phyloP scores from a whole-genome alignment of 2,329 filamentous ascomycete genomes.

The Talaromyces funiculosus region DNA sequence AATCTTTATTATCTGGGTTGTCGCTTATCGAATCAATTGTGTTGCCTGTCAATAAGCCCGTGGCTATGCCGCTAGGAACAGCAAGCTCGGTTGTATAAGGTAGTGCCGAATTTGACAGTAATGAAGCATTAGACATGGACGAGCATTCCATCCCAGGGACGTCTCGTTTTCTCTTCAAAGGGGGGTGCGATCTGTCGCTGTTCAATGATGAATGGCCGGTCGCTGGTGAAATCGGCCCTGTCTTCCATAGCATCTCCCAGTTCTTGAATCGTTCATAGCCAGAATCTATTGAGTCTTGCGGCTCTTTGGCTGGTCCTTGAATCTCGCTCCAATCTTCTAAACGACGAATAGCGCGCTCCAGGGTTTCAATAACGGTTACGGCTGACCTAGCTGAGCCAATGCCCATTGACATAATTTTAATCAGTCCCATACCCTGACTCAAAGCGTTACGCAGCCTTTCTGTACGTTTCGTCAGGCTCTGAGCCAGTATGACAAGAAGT shows the following conservation, averaged over 20 bases:
- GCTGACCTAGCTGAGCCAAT: slow-evolving; percentile 51
- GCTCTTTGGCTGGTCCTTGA: slow-evolving; percentile 22
- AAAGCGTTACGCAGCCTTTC: slow-evolving; percentile 43
- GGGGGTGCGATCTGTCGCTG: not conserved
- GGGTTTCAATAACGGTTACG: slow-evolving; percentile 49
- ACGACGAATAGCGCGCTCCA: slow-evolving; percentile 45
- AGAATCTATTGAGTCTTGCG: slow-evolving; percentile 37
- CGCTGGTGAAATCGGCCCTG: slow-evolving; percentile 31
- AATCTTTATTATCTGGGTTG: slow-evolving; percentile 14
- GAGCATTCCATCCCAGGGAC: not conserved
- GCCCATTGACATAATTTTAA: slow-evolving; percentile 50
- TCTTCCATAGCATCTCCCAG: slow-evolving; percentile 48
- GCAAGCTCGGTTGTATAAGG: not conserved
- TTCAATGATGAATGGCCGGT: slow-evolving; percentile 18
- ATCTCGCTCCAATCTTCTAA: slow-evolving; percentile 41
- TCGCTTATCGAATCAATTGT: not conserved
- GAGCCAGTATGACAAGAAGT: slow-evolving; percentile 44
- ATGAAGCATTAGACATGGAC: not conserved
- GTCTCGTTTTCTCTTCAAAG: not conserved
- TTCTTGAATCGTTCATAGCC: slow-evolving; percentile 50
- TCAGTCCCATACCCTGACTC: slow-evolving; percentile 47
- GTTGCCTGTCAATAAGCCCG: not conserved
- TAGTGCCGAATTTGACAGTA: not conserved
- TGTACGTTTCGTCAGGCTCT: slow-evolving; percentile 36
- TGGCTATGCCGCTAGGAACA: slow-evolving; percentile 13